phyloP scores from a whole-genome alignment of 345 rosid species.

The Hibiscus trionum region DNA sequence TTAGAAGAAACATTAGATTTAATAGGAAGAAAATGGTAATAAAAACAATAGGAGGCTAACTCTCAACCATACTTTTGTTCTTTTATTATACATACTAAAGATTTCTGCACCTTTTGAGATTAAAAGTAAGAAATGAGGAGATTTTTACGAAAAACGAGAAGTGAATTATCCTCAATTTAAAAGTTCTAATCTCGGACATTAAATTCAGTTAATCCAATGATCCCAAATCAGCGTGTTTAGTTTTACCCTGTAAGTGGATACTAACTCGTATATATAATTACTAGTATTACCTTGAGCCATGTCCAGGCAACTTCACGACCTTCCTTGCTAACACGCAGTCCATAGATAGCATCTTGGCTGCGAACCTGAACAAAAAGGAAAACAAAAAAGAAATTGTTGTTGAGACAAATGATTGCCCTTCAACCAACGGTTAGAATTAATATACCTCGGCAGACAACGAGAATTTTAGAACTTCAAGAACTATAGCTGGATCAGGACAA shows the following conservation, averaged over 20 bases:
- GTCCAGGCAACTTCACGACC: slow-evolving; percentile 94
- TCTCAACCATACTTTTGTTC: background rate
- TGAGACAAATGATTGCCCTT: background rate
- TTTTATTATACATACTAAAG: too few species aligned
- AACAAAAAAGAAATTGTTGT: background rate
- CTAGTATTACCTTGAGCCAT: slow-evolving; percentile 66
- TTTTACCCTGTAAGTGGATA: too few species aligned
- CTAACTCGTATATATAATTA: background rate
- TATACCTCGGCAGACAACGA: slow-evolving; percentile 61
- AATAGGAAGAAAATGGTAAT: background rate
- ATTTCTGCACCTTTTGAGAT: too few species aligned
- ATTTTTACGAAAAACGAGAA: too few species aligned
- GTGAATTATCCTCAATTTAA: too few species aligned
- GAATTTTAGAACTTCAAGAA: slow-evolving; percentile 70
- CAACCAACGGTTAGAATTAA: background rate
- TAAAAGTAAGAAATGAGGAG: too few species aligned
- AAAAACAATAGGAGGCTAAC: background rate
- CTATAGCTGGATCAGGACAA: slow-evolving; percentile 53
- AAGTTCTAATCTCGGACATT: too few species aligned
- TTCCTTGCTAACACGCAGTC: slow-evolving; percentile 57
- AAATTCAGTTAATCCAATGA: too few species aligned
- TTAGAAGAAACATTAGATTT: background rate
- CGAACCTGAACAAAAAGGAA: slow-evolving; percentile 49
- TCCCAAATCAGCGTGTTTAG: too few species aligned
- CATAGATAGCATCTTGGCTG: slow-evolving; percentile 74